A percentile compares a stretch with the other conserved stretches of the same genome.
Conservation (phyloP, 192 early-diverging fungal species). For the Gryganskiella cystojenkinii region DNA sequence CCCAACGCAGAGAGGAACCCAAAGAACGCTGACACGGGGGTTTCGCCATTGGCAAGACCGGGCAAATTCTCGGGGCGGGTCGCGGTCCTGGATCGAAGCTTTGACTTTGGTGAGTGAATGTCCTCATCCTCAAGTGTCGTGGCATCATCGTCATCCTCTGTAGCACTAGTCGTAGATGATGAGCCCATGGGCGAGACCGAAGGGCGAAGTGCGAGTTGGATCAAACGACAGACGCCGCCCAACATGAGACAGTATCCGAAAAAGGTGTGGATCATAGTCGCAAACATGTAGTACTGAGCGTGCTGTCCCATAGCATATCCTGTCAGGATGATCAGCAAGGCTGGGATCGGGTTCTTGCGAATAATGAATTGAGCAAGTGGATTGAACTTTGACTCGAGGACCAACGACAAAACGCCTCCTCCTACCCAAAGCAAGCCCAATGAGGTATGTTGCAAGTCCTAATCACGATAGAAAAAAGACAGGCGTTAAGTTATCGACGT, state of each 20-base stretch:
- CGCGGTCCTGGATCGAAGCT: not conserved
- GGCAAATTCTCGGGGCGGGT: conserved; percentile 4
- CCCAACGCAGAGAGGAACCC: conserved; percentile 51
- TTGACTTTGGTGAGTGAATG: conserved; percentile 12
- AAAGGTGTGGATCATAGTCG: conserved; percentile 39
- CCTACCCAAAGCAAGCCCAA: conserved; percentile 57
- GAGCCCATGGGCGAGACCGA: conserved; percentile 15
- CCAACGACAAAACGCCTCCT: conserved; percentile 55
- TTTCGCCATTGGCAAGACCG: conserved; percentile 38
- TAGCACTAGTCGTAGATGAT: not conserved
- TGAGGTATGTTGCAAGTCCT: conserved; percentile 51
- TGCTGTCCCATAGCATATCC: conserved; percentile 53
- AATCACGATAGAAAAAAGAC: not conserved
- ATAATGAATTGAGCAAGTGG: conserved; percentile 41
- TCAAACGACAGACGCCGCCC: conserved; percentile 35
- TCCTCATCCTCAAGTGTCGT: conserved; percentile 28
- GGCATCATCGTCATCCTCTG: conserved; percentile 20
- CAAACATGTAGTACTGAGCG: conserved; percentile 46
- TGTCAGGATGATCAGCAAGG: conserved; percentile 54
- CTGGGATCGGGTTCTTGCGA: conserved; percentile 52
- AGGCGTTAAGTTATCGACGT: not conserved
- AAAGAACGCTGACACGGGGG: conserved; percentile 48
- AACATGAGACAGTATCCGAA: conserved; percentile 47
- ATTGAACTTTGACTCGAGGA: conserved; percentile 45
- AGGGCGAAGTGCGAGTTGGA: conserved; percentile 44